Base-by-base conservation (phyloP, 1,139 yeast species). In the Pichia sp. region DNA sequence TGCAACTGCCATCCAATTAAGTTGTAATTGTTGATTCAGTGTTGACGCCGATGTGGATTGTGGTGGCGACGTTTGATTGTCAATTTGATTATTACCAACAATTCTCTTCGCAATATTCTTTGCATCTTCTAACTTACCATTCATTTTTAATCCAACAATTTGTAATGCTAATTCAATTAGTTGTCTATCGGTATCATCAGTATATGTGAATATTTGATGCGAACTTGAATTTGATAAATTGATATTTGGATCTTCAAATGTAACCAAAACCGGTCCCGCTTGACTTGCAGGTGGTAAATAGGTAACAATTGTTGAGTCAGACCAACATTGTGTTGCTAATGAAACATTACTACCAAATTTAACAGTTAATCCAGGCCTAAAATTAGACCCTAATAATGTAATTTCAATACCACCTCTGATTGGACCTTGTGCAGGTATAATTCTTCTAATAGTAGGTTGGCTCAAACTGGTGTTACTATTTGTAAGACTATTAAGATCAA, bases 351-450 rank as follows among this genome's bases (percentile, higher is more conserved):
- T 81, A 46, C 99, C 99, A 70, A 93, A 93, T 67, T 86, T 84
- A 25, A 91, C 96, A 39, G 76, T 73, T 57, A 90, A 74, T 1
- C 95, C 96, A 16, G 87, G 87, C 53, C 83, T 81, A 73, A 93
- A 91, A 57, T 90, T 88, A 52, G 83, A 78, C 4, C 99, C 99
- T 45, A 93, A 73, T 46, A 93, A 72, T 0, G 98, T 93, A 9
- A 93, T 88, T 66, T 93, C 99, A 44, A 90, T 86, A 45, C 99
- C 99, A 57, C 99, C 99, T 60, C 96, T 79, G 22, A 89, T 78
- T 10, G 97, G 95, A 2, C 99, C 99, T 67, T 87, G 95, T 0
- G 95, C 85, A 0, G 99, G 99, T 53, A 93, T 90, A 16, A 93
- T 86, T 57, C 96, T 76, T 67, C 88, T 91, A 54, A 89, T 84